These are phyloP conservation scores for Begonia fuchsioides DNA, from an alignment of 306 rosid species.

Conservation along the genomic window DNA sequence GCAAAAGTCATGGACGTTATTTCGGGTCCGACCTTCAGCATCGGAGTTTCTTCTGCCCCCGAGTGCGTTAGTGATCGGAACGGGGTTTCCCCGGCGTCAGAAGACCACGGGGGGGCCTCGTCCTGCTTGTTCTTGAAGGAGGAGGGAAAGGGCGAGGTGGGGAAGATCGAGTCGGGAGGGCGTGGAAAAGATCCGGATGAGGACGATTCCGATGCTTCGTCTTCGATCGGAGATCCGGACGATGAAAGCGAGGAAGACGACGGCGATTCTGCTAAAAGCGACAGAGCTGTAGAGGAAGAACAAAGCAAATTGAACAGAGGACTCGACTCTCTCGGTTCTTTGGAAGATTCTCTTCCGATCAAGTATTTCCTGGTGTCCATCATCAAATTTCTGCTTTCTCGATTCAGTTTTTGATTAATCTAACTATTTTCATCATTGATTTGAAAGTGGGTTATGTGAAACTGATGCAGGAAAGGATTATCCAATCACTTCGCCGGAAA, in stretches of 20 bases:
- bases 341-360: constrained; percentile 11
- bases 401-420: background rate
- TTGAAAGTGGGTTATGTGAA: constrained; percentile 3
- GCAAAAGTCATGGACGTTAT: constrained; percentile 9
- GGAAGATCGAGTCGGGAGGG: background rate
- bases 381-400: background rate
- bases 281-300: background rate
- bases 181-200: constrained; percentile 3
- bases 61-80: background rate
- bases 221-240: constrained; percentile 13
- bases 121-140: background rate
- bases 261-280: background rate
- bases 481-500: constrained; percentile 47
- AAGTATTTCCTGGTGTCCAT: constrained; percentile 3
- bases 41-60: constrained; percentile 3
- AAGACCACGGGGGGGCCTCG: background rate
- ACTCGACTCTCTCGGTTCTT: constrained; percentile 1
- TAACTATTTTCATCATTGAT: background rate
- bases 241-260: constrained; percentile 6
- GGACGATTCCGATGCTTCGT: constrained; percentile 8
- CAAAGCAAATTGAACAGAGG: constrained; percentile 5
- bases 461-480: constrained; percentile 41
- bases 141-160: background rate
- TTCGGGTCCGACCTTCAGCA: constrained; percentile 6
- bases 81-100: background rate